Base-by-base conservation (phyloP, 2,329 filamentous ascomycete species). In the Ophiostoma montium region DNA sequence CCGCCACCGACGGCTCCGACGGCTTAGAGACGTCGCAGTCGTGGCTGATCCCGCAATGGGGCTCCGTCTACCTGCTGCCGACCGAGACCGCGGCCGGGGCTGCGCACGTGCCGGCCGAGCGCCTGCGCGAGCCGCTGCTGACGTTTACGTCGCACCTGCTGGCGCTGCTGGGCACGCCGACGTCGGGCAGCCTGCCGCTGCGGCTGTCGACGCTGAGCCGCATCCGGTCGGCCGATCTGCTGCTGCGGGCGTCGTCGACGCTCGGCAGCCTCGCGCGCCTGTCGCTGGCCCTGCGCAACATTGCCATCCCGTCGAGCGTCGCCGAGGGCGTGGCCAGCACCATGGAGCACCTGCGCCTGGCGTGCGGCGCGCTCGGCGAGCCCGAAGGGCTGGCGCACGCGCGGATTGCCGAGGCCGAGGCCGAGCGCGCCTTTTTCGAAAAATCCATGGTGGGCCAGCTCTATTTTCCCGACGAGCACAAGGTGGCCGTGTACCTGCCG, bases 381-480 rank as follows among this genome's bases (percentile, higher is more conserved):
- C 67, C 69, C 0, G 74, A 80, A 27, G 89, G 88, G 0, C 68
- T 98, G 35, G 76, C 82, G 54, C 81, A 90, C 61, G 90, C 90
- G 0, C 78, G 86, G 10, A 78, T 87, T 43, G 92, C 92, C 6
- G 89, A 95, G 65, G 76, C 78, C 3, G 87, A 94, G 61, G 90
- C 88, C 0, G 92, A 98, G 63, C 80, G 84, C 53, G 90, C 90
- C 0, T 98, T 98, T 65, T 98, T 98, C 57, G 92, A 98, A 66
- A 94, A 94, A 67, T 94, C 86, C 60, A 98, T 98, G 92, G 92
- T 98, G 12, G 92, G 89, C 0, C 92, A 96, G 67, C 82, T 96
- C 2, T 98, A 96, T 65, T 98, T 98, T 64, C 92, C 92, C 0
- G 92, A 98, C 60, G 92, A 98, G 67, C 92, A 98, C 65, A 98